Conservation (phyloP, 2,329 filamentous ascomycete species). For the Simplicillium sp. region DNA sequence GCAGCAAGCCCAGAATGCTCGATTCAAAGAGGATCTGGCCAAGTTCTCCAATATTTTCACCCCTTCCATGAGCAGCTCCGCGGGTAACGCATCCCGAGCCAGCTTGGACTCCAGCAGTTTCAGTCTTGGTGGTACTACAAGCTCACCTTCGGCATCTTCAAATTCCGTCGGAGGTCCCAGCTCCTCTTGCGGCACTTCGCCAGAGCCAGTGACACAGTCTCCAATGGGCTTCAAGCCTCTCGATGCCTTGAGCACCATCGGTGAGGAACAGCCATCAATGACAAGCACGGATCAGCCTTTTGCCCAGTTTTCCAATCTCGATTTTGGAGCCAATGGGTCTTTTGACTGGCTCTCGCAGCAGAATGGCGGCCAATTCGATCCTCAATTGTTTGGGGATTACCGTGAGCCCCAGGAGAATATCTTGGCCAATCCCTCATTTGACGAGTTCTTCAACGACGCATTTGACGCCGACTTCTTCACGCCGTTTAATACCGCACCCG, state of each 20-base stretch:
- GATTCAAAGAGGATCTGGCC: constrained; percentile 39
- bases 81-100: constrained; percentile 35
- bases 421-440: constrained; percentile 58
- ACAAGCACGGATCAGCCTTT: constrained; percentile 24
- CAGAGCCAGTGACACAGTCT: constrained; percentile 65
- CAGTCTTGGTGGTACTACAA: constrained; percentile 42
- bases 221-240: constrained; percentile 55
- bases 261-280: constrained; percentile 47
- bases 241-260: constrained; percentile 55
- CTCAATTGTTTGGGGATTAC: constrained; percentile 84
- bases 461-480: constrained; percentile 74
- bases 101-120: constrained; percentile 42
- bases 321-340: constrained; percentile 37
- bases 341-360: constrained; percentile 72
- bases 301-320: constrained; percentile 20
- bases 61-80: constrained; percentile 37
- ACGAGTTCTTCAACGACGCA: constrained; percentile 66
- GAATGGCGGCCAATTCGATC: constrained; percentile 81
- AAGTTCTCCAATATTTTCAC: constrained; percentile 52
- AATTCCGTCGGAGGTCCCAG: constrained; percentile 49
- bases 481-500: constrained; percentile 62
- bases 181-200: constrained; percentile 67
- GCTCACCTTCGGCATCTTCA: constrained; percentile 55
- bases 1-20: constrained; percentile 10
- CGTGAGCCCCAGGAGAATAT: constrained; percentile 82